Percentiles rank a stretch among this genome's conserved stretches.
These are phyloP conservation scores for Withania somnifera DNA, from an alignment of 305 asterid species.

Conservation along the genomic window DNA sequence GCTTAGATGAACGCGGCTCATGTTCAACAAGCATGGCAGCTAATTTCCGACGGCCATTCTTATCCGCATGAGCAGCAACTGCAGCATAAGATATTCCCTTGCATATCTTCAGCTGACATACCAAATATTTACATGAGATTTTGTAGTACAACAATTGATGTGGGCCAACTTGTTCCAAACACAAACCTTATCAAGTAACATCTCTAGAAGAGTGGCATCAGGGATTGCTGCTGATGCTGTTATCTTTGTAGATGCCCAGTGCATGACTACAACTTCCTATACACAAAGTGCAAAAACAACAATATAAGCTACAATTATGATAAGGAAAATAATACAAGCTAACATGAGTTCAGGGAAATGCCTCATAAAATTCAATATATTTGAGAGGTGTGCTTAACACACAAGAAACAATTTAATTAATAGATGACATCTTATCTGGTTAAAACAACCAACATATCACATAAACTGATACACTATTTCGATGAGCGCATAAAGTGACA, in stretches of 20 bases:
- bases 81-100: conserved; percentile 98
- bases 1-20: conserved; percentile 85
- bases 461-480: neutral
- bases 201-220: conserved; percentile 66
- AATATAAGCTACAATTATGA: neutral
- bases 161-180: neutral
- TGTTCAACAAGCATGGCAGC: conserved; percentile 96
- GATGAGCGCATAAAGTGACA: neutral
- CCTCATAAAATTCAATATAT: neutral
- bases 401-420: neutral
- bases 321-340: neutral
- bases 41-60: conserved; percentile 86
- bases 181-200: conserved; percentile 77
- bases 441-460: neutral
- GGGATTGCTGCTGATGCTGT: conserved; percentile 58
- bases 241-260: conserved; percentile 88
- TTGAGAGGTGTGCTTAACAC: neutral
- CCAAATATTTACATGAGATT: neutral
- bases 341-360: neutral
- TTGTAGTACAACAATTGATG: neutral
- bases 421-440: neutral
- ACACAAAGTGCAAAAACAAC: neutral
- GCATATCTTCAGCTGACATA: conserved; percentile 75
- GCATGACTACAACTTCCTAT: conserved; percentile 89
- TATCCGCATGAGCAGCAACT: conserved; percentile 94